Base-by-base conservation (phyloP, 164 flowering plant genomes). In the Chloranthus sessilifolius region DNA sequence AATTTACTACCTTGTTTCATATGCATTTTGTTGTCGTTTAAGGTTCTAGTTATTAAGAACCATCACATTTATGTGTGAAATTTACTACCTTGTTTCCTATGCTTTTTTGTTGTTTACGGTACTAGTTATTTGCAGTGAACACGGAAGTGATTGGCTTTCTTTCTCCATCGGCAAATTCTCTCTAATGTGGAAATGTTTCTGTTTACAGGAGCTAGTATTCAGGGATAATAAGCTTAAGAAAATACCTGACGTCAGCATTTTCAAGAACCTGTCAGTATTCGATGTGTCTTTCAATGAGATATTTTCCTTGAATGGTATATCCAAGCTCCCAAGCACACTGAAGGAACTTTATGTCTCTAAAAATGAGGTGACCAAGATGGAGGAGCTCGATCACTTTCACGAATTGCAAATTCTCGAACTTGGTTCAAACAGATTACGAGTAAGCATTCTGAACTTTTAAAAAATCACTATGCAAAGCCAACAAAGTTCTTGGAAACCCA, bases 251-350 rank as follows among this genome's bases (percentile, higher is more conserved):
- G 80, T 72, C 53, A 69, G 78, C 74, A 82, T 86, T 68, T 94
- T 81, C 69, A 79, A 72, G 69, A 72, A 50, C 52, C 85, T 94
- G 53, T 43, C 81, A 64, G 81, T 88, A 28, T 94, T 89, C 59
- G 99, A 94, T 70, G 82, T 86, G 54, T 94, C 99, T 46, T 94
- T 82, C 76, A 94, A 94, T 56, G 99, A 89, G 68, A 87, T 94
- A 58, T 43, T 82, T 44, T 82, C 95, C 23, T 57, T 79, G 46
- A 56, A 64, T 57, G 95, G 95, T 26, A 24, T 86, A 58, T 74
- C 82, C 12, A 78, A 75, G 58, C 82, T 75, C 53, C 73, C 90
- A 45, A 67, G 50, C 74, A 81, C 80, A 1, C 83, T 94, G 39
- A 82, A 76, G 78, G 99, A 89, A 47, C 90, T 94, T 24, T 94